Evolutionary conservation across 2,329 filamentous ascomycete genomes (phyloP), one percentile per base, ranked within the genome.

Genomic region (Fusarium buxicola): DNA sequence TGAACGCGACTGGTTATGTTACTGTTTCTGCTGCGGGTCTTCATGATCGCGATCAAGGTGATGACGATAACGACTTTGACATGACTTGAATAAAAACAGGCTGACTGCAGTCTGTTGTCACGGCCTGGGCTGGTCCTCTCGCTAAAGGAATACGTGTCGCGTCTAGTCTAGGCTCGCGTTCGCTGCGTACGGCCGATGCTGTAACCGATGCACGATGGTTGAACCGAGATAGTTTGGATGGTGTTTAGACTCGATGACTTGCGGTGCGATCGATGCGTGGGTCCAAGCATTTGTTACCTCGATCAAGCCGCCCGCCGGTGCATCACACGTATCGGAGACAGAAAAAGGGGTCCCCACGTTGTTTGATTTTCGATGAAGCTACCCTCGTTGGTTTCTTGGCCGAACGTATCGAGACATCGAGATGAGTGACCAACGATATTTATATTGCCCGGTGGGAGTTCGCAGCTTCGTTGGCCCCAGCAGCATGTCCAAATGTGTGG

Each of bases 181-280:
- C 46, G 63, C 15, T 25, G 36, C 27, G 49, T 36, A 31, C 36
- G 16, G 39, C 45, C 44, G 60, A 61, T 65, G 51, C 38, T 49
- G 51, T 49, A 51, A 50, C 57, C 41, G 56, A 64, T 62, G 44
- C 35, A 35, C 35, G 31, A 50, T 58, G 30, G 30, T 21, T 35
- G 21, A 24, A 38, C 36, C 34, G 32, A 48, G 47, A 40, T 27
- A 31, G 27, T 34, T 21, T 58, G 35, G 32, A 39, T 65, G 61
- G 57, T 65, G 61, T 65, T 65, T 45, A 58, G 60, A 44, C 34
- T 52, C 52, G 61, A 65, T 65, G 61, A 40, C 57, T 62, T 27
- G 47, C 61, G 31, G 18, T 24, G 44, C 46, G n/a, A 28, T 65
- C 62, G 62, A 65, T 64, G 46, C 36, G 45, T 56, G 41, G 45